Conservation (phyloP, 2,329 filamentous ascomycete genomes). For the Pseudogymnoascus sp. region DNA sequence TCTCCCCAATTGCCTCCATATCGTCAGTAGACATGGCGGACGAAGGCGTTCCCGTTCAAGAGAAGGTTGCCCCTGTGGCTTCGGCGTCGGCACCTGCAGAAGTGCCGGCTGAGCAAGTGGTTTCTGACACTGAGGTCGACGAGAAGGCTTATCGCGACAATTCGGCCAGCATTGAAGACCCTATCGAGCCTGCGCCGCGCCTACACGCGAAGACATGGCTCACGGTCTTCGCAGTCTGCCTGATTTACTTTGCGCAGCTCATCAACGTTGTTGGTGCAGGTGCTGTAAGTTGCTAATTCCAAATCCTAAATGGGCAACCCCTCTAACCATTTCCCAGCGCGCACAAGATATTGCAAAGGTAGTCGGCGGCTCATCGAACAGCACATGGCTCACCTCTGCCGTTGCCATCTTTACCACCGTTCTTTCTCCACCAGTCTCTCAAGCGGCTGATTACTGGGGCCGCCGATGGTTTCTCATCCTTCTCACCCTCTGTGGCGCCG, state of each 20-base stretch:
- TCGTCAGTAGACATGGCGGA: background rate
- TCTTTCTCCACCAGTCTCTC: slow-evolving; percentile 30
- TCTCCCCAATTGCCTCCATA: background rate
- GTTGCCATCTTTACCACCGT: slow-evolving; percentile 33
- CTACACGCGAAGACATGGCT: slow-evolving; percentile 29
- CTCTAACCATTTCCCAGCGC: background rate
- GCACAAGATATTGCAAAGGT: slow-evolving; percentile 9
- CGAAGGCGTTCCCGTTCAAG: background rate
- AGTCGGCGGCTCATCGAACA: slow-evolving; percentile 5
- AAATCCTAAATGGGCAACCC: background rate
- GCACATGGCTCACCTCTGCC: slow-evolving; percentile 28
- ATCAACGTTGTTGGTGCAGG: slow-evolving; percentile 28
- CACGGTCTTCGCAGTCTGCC: slow-evolving; percentile 28
- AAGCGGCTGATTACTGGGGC: slow-evolving; percentile 37
- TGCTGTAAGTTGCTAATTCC: background rate
- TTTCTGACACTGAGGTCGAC: background rate
- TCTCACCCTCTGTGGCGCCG: slow-evolving; percentile 27
- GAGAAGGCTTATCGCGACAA: background rate
- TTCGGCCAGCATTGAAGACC: slow-evolving; percentile 10
- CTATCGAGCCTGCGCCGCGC: slow-evolving; percentile 17
- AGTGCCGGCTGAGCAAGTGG: background rate
- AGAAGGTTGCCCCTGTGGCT: background rate
- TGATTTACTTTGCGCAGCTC: slow-evolving; percentile 32
- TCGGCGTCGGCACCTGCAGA: background rate
- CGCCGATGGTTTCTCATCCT: slow-evolving; percentile 34